phyloP scores from a whole-genome alignment of 305 asterid genomes.

The Ilex paraguariensis region DNA sequence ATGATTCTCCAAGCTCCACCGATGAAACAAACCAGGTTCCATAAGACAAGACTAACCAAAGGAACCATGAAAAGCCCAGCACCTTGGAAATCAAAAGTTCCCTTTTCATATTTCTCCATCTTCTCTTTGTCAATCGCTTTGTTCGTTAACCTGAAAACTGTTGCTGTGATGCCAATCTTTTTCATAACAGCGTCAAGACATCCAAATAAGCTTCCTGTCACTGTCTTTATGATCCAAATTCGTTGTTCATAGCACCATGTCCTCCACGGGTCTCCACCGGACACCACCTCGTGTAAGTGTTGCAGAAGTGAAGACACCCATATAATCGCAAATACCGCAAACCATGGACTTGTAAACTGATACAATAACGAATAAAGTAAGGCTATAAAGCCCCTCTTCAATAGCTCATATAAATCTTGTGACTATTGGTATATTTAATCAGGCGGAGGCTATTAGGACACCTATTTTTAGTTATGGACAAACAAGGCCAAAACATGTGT shows the following conservation, averaged over 20 bases:
- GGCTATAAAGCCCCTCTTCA: too few relatives aligned
- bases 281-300: conserved; percentile 46
- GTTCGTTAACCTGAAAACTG: conserved; percentile 57
- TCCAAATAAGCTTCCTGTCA: conserved; percentile 56
- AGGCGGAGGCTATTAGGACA: too few relatives aligned
- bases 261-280: conserved; percentile 41
- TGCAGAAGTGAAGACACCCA: conserved; percentile 38
- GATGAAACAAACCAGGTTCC: conserved; percentile 49
- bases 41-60: conserved; percentile 47
- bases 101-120: conserved; percentile 55
- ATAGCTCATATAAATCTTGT: too few relatives aligned
- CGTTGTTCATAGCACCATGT: conserved; percentile 65
- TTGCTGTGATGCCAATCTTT: conserved; percentile 37
- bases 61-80: conserved; percentile 71
- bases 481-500: too few relatives aligned
- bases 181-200: conserved; percentile 50
- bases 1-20: conserved; percentile 50
- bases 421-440: too few relatives aligned
- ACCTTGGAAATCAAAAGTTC: conserved; percentile 59
- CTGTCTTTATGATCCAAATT: conserved; percentile 46
- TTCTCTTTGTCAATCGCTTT: conserved; percentile 57
- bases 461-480: too few relatives aligned
- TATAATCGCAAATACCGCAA: conserved; percentile 38
- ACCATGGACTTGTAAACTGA: conserved; percentile 51
- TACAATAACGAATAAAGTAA: not conserved